These are phyloP conservation scores for Mycena pura DNA, from an alignment of 768 basidiomycete genomes.

Conservation along the genomic window DNA sequence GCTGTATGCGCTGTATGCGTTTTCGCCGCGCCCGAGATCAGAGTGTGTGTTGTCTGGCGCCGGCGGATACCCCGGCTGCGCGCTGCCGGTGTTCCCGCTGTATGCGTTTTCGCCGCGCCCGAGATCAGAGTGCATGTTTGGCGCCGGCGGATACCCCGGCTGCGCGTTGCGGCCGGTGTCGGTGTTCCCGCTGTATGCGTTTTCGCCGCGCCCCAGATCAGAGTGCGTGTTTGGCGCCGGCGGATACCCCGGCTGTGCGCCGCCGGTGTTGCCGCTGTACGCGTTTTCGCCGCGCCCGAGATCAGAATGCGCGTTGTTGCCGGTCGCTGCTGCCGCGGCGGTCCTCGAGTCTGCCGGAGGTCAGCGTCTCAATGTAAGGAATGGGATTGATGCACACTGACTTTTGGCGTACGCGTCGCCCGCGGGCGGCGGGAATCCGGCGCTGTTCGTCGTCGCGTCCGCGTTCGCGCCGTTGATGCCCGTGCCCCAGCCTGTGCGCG, in stretches of 20 bases:
- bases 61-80: slow-evolving; percentile 9
- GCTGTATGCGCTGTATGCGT: no score
- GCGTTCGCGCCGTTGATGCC: slow-evolving; percentile 24
- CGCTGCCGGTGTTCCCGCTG: slow-evolving; percentile 6
- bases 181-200: no score
- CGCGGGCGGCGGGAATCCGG: slow-evolving; percentile 16
- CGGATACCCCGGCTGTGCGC: slow-evolving; percentile 15
- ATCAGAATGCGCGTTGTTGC: slow-evolving; percentile 2
- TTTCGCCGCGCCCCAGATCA: no score
- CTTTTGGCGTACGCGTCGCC: slow-evolving; percentile 23
- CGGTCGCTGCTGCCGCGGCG: no score
- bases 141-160: no score
- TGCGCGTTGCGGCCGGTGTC: no score
- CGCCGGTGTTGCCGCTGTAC: slow-evolving; percentile 8
- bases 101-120: slow-evolving; percentile 15
- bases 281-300: slow-evolving; percentile 16
- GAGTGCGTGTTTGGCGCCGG: no score
- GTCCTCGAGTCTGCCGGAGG: slow-evolving; percentile 11
- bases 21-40: no score
- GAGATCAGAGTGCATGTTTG: slow-evolving; percentile 10
- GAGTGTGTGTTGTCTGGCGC: no score
- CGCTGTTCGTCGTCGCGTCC: slow-evolving; percentile 13
- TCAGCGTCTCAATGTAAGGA: background rate
- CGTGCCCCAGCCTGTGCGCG: slow-evolving; percentile 16
- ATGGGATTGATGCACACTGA: background rate